Conservation (phyloP, 257 asterid genomes). For the Solanum piurae region DNA sequence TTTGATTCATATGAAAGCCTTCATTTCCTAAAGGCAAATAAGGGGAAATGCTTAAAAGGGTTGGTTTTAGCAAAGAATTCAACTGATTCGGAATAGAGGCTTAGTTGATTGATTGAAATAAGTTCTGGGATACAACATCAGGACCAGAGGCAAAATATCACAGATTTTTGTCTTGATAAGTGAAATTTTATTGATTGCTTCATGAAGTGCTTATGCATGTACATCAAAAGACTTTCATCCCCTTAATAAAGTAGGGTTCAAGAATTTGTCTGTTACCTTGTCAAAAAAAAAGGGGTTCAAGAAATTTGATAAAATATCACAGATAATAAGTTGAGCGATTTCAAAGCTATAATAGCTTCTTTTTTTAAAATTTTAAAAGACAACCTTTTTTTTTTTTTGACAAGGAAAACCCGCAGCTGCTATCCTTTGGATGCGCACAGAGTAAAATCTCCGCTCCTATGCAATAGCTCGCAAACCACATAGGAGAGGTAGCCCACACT, state of each 20-base stretch:
- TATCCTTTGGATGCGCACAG: too few relatives aligned
- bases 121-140: not conserved
- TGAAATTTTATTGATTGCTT: not conserved
- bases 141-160: not conserved
- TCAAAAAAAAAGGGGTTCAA: not conserved
- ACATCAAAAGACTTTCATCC: not conserved
- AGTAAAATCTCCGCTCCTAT: too few relatives aligned
- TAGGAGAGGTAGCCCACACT: too few relatives aligned
- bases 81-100: not conserved
- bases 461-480: too few relatives aligned
- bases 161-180: not conserved
- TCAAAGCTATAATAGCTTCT: not conserved
- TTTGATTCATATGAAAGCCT: not conserved
- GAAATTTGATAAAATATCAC: not conserved
- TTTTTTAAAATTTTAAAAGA: too few relatives aligned
- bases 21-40: not conserved
- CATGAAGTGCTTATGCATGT: not conserved
- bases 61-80: not conserved
- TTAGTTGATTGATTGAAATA: not conserved
- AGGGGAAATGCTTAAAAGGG: not conserved
- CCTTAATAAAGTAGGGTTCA: not conserved
- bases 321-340: not conserved
- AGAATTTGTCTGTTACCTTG: not conserved
- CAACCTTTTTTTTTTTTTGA: too few relatives aligned
- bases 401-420: too few relatives aligned